These are phyloP conservation scores for Clonostachys rhizophaga DNA, from an alignment of 2,329 filamentous ascomycete species.

Conservation along the genomic window DNA sequence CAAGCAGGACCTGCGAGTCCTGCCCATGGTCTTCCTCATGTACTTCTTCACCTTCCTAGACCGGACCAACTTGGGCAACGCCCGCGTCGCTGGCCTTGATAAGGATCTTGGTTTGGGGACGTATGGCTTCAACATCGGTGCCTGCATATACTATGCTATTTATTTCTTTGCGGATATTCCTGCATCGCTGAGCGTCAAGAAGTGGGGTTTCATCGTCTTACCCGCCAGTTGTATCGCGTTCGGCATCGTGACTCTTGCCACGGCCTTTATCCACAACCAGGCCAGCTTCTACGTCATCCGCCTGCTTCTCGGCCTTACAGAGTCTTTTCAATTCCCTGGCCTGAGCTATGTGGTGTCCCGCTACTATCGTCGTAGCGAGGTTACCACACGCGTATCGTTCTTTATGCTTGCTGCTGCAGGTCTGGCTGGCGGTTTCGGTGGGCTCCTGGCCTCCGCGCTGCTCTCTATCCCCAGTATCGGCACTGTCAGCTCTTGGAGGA, in stretches of 20 bases:
- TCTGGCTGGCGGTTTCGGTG: constrained; percentile 53
- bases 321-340: constrained; percentile 54
- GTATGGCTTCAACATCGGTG: constrained; percentile 49
- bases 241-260: constrained; percentile 48
- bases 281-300: constrained; percentile 39
- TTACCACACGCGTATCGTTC: constrained; percentile 50
- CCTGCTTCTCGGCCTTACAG: constrained; percentile 46
- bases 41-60: constrained; percentile 22
- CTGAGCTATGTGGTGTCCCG: constrained; percentile 51
- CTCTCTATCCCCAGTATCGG: constrained; percentile 13
- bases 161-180: constrained; percentile 53
- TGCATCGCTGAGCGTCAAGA: constrained; percentile 50
- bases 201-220: constrained; percentile 42
- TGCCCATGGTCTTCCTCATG: constrained; percentile 22
- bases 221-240: constrained; percentile 35
- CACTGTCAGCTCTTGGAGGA: constrained; percentile 39
- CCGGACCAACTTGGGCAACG: constrained; percentile 22
- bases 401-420: constrained; percentile 47
- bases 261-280: constrained; percentile 45
- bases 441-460: constrained; percentile 44
- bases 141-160: constrained; percentile 54
- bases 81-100: constrained; percentile 31
- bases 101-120: constrained; percentile 38
- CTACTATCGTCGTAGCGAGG: constrained; percentile 52
- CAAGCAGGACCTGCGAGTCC: constrained; percentile 21